phyloP scores from a whole-genome alignment of 2,329 filamentous ascomycete species.

The Waltergamsia citrina region DNA sequence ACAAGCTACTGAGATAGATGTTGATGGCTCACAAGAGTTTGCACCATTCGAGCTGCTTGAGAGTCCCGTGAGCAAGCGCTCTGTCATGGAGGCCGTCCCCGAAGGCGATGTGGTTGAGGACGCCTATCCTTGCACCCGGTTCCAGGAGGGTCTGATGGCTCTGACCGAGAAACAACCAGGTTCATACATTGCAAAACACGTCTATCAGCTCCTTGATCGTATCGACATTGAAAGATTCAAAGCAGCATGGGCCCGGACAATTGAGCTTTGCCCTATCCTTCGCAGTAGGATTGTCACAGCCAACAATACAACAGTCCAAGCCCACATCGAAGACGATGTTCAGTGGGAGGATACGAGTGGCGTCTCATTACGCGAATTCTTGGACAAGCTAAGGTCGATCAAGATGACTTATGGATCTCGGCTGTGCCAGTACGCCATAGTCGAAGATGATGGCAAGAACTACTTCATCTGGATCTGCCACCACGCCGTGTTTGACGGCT shows the following conservation, averaged over 20 bases:
- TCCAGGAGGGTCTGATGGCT: constrained; percentile 41
- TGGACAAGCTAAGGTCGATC: no score
- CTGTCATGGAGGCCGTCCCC: not conserved
- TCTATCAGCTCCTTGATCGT: constrained; percentile 7
- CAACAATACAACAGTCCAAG: constrained; percentile 1
- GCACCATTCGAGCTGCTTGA: constrained; percentile 19
- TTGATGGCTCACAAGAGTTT: not conserved
- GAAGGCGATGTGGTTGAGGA: no score
- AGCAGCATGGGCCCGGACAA: constrained; percentile 9
- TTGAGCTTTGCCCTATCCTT: constrained; percentile 7
- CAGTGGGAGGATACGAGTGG: constrained; percentile 3
- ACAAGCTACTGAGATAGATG: not conserved
- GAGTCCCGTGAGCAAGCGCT: not conserved
- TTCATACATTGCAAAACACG: constrained; percentile 11
- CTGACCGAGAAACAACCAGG: constrained; percentile 12
- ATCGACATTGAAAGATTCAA: constrained; percentile 8
- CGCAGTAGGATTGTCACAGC: constrained; percentile 8
- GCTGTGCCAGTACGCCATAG: constrained; percentile 6
- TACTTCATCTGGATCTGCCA: constrained; percentile 15
- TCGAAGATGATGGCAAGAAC: constrained; percentile 5
- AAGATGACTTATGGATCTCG: constrained; percentile 7
- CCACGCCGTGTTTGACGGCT: constrained; percentile 17
- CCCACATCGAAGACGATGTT: not conserved
- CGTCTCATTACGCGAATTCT: not conserved
- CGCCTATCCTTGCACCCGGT: constrained; percentile 36